phyloP scores from a whole-genome alignment of 371 early-diverging fungal species.

The Synchytrium microbalum region DNA sequence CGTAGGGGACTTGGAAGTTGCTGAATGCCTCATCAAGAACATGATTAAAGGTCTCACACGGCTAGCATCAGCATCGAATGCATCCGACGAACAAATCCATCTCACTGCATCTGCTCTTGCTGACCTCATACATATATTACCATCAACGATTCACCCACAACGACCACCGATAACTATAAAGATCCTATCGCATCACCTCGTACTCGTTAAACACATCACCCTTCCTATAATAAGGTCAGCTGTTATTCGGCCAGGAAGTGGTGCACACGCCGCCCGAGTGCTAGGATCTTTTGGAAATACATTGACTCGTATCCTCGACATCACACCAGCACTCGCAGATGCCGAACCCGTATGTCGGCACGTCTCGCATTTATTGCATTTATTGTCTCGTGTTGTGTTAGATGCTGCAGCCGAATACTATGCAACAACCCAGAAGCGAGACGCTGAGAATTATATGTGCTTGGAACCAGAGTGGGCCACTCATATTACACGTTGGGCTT shows the following conservation, averaged over 20 bases:
- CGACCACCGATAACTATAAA: not conserved
- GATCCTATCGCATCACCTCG: not conserved
- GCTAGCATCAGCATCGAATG: not conserved
- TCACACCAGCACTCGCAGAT: not conserved
- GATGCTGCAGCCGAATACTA: not conserved
- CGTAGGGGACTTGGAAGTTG: not conserved
- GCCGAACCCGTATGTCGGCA: not conserved
- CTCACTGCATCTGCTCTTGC: not conserved
- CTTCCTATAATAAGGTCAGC: not conserved
- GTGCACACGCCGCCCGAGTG: not conserved
- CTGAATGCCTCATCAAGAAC: not conserved
- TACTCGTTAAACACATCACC: not conserved
- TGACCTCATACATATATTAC: not conserved
- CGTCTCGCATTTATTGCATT: not conserved
- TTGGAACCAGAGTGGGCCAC: not conserved
- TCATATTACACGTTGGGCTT: not conserved
- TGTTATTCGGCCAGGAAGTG: not conserved
- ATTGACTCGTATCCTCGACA: not conserved
- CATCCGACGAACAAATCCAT: not conserved
- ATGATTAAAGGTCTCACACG: not conserved
- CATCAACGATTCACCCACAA: not conserved
- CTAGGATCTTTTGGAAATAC: not conserved
- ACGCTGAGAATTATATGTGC: not conserved
- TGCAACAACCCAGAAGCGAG: not conserved
- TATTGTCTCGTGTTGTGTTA: not conserved